A percentile compares a stretch with the other conserved stretches of the same genome.
phyloP scores from a whole-genome alignment of 371 early-diverging fungal genomes.

The Mucor irregularis region DNA sequence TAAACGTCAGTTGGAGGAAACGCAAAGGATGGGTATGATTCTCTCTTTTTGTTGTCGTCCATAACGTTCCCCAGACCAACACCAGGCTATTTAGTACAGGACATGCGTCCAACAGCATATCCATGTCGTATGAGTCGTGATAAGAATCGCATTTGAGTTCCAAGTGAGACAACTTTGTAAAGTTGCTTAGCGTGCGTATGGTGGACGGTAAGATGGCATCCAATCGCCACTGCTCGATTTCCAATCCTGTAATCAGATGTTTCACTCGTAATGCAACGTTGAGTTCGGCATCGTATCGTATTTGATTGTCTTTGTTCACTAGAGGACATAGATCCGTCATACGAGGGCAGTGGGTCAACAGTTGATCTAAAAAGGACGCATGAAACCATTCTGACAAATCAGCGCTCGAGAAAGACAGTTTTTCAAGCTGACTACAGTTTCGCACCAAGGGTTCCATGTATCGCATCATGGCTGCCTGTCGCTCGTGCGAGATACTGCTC shows the following conservation, averaged over 20 bases:
- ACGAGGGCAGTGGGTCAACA: background rate
- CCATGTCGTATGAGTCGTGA: constrained; percentile 8
- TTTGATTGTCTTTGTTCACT: background rate
- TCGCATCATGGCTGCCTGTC: background rate
- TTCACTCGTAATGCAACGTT: background rate
- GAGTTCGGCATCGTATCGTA: constrained; percentile 8
- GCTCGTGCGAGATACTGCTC: background rate
- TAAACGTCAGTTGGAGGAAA: background rate
- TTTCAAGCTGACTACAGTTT: constrained; percentile 2
- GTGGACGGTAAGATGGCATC: background rate
- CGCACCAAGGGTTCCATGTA: background rate
- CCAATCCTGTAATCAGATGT: constrained; percentile 2
- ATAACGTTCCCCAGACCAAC: constrained; percentile 14
- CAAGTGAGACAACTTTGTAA: background rate
- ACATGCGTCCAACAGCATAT: constrained; percentile 5
- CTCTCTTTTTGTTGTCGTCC: background rate
- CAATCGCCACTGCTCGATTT: constrained; percentile 23
- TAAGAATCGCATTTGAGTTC: constrained; percentile 18
- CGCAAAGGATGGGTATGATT: background rate
- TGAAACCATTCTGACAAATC: constrained; percentile 7
- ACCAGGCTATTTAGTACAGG: constrained; percentile 3
- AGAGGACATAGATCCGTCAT: constrained; percentile 1
- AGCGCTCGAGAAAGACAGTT: constrained; percentile 1
- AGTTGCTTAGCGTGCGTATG: background rate
- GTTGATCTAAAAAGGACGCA: constrained; percentile 8